These are phyloP conservation scores for Pinus tabuliformis DNA, from an alignment of 75 land plant species.

Conservation along the genomic window DNA sequence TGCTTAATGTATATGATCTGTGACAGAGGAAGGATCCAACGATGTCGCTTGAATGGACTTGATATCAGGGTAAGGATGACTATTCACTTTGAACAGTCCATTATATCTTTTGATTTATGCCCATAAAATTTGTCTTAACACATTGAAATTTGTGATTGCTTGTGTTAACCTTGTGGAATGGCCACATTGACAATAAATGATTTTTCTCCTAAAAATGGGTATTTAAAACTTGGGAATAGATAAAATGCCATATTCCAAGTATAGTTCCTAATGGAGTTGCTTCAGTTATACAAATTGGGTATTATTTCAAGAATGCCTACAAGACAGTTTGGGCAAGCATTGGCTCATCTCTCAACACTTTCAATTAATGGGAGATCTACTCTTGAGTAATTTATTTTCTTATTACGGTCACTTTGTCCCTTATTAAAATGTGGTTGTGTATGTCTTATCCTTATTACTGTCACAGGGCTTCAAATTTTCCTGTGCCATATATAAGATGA, in stretches of 20 bases:
- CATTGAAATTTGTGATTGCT: not conserved
- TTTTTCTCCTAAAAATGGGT: not conserved
- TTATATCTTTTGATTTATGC: not conserved
- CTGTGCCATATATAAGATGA: no score
- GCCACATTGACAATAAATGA: not conserved
- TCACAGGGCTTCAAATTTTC: no score
- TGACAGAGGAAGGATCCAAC: slow-evolving; percentile 80
- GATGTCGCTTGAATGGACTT: slow-evolving; percentile 70
- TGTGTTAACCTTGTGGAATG: not conserved
- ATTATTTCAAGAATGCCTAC: no score
- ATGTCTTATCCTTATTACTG: no score
- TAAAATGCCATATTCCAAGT: no score
- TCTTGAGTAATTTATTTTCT: no score
- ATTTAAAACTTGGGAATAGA: not conserved
- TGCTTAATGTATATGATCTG: slow-evolving; percentile 91
- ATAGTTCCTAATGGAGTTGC: not conserved
- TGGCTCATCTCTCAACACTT: no score
- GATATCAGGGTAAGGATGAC: slow-evolving; percentile 83
- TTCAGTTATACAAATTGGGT: not conserved
- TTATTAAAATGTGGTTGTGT: no score
- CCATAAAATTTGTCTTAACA: not conserved
- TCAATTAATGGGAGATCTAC: no score
- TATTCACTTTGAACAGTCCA: not conserved
- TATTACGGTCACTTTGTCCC: no score
- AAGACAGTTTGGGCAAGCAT: no score